These are phyloP conservation scores for Aspergillus arachidicola DNA, from an alignment of 2,329 filamentous ascomycete species.

Conservation along the genomic window DNA sequence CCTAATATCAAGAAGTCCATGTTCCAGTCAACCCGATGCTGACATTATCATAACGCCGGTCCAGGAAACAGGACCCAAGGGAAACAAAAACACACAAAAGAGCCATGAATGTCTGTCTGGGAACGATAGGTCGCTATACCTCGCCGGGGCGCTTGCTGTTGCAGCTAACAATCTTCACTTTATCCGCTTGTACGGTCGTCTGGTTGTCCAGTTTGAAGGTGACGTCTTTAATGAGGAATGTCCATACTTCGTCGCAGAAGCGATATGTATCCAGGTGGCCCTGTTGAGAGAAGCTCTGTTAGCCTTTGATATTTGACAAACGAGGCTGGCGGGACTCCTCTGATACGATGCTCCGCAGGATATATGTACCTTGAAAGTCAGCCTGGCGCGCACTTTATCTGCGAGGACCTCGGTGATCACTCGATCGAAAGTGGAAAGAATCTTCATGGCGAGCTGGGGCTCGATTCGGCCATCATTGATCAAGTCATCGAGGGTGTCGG, in stretches of 20 bases:
- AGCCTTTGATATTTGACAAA: slow-evolving; percentile 12
- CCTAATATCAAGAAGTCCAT: not conserved
- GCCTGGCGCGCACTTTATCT: slow-evolving; percentile 85
- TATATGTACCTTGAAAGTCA: slow-evolving; percentile 86
- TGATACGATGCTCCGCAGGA: not conserved
- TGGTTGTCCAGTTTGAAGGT: slow-evolving; percentile 96
- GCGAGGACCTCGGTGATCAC: slow-evolving; percentile 88
- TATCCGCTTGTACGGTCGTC: slow-evolving; percentile 76
- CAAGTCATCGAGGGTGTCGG: slow-evolving; percentile 94
- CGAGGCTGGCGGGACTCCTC: not conserved
- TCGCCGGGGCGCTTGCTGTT: slow-evolving; percentile 81
- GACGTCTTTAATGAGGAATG: slow-evolving; percentile 97
- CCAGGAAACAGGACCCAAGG: not conserved
- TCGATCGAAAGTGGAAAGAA: slow-evolving; percentile 92
- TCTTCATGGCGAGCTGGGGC: slow-evolving; percentile 98
- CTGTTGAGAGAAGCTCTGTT: slow-evolving; percentile 49
- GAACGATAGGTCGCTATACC: slow-evolving; percentile 23
- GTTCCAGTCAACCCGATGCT: not conserved
- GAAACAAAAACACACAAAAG: not conserved
- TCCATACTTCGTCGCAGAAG: slow-evolving; percentile 99
- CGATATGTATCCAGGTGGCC: slow-evolving; percentile 97
- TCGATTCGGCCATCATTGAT: slow-evolving; percentile 95
- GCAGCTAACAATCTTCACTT: slow-evolving; percentile 98
- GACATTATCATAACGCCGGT: slow-evolving; percentile 1
- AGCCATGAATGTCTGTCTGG: not conserved